These are phyloP conservation scores for Carex cristatella DNA, from an alignment of 176 grass and related monocot genomes.

Conservation along the genomic window DNA sequence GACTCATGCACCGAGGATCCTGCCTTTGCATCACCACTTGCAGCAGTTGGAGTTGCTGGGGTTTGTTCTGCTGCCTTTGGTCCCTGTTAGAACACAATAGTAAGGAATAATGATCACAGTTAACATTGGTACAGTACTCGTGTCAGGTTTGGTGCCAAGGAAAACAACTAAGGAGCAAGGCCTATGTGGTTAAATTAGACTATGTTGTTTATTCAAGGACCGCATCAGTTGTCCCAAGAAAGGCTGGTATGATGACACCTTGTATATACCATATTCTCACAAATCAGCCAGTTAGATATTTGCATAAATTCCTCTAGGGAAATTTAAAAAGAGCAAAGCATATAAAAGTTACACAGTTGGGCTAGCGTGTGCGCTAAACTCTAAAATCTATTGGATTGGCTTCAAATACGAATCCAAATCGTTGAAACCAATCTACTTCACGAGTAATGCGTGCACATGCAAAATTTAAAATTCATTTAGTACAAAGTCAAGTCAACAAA, in stretches of 20 bases:
- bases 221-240: background rate
- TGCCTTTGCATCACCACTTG: constrained; percentile 24
- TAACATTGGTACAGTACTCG: background rate
- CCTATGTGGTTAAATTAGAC: background rate
- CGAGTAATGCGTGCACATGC: too few relatives aligned
- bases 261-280: background rate
- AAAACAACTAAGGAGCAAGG: background rate
- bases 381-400: too few relatives aligned
- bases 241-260: too few relatives aligned
- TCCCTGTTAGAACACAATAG: constrained; percentile 39
- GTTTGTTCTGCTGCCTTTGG: constrained; percentile 47
- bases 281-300: background rate
- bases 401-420: too few relatives aligned
- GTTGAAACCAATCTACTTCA: too few relatives aligned
- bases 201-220: background rate
- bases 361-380: too few relatives aligned
- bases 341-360: too few relatives aligned
- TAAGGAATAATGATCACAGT: background rate
- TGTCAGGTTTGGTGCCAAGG: background rate
- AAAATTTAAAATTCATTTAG: too few relatives aligned
- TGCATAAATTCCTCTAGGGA: background rate
- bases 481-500: too few relatives aligned
- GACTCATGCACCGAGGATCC: constrained; percentile 6
- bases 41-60: constrained; percentile 22
- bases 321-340: background rate